A percentile compares a stretch with the other conserved stretches of the same genome.
phyloP scores from a whole-genome alignment of 2,329 filamentous ascomycete species.

The Lithohypha guttulata region DNA sequence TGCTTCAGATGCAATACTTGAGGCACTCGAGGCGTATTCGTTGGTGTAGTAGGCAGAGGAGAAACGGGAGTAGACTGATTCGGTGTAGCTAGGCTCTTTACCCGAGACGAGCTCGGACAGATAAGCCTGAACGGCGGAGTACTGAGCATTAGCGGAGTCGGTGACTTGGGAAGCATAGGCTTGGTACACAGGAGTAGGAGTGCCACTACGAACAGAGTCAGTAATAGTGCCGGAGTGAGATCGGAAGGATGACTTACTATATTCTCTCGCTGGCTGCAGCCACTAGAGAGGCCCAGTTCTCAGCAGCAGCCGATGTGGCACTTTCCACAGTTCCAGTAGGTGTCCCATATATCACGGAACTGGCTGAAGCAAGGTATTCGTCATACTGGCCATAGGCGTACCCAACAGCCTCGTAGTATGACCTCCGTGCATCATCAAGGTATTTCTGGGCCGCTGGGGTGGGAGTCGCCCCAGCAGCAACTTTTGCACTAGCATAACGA shows the following conservation, averaged over 20 bases:
- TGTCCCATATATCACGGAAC: conserved; percentile 47
- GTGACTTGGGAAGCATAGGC: conserved; percentile 54
- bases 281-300: conserved; percentile 54
- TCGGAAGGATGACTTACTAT: conserved; percentile 54
- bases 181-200: conserved; percentile 38
- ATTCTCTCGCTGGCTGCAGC: conserved; percentile 57
- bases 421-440: conserved; percentile 50
- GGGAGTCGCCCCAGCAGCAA: conserved; percentile 53
- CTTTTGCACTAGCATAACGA: conserved; percentile 59
- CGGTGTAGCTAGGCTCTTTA: conserved; percentile 69
- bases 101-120: conserved; percentile 67
- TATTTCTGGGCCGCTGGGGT: conserved; percentile 45
- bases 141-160: conserved; percentile 51
- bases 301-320: conserved; percentile 44
- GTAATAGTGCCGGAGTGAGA: neutral
- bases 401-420: conserved; percentile 70
- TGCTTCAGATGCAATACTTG: conserved; percentile 41
- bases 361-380: conserved; percentile 62
- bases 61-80: conserved; percentile 65
- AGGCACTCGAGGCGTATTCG: conserved; percentile 36
- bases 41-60: conserved; percentile 62
- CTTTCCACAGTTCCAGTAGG: conserved; percentile 35
- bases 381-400: conserved; percentile 69
- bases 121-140: conserved; percentile 57
- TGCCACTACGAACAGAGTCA: neutral